phyloP scores from a whole-genome alignment of 495 filamentous ascomycete genomes.

The Lasiosphaeria hispida region DNA sequence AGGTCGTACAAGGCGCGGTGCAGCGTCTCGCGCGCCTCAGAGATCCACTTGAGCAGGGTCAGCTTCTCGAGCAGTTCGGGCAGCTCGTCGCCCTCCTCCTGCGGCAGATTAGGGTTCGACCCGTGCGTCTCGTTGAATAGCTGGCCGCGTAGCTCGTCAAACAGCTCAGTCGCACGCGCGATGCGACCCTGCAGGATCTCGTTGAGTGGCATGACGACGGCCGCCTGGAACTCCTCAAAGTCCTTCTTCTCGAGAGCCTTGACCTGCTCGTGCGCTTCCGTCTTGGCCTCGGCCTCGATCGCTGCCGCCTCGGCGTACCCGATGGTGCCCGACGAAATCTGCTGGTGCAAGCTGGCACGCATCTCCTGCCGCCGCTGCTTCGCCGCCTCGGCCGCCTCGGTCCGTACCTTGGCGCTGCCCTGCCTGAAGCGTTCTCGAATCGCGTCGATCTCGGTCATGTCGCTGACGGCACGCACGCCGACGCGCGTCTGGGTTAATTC shows the following conservation, averaged over 20 bases:
- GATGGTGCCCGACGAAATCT: constrained; percentile 72
- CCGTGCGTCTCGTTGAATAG: constrained; percentile 72
- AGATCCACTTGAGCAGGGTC: constrained; percentile 95
- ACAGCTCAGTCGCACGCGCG: constrained; percentile 58
- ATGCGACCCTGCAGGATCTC: constrained; percentile 67
- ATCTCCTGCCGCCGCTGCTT: constrained; percentile 44
- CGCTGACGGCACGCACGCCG: constrained; percentile 70
- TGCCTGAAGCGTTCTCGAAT: constrained; percentile 60
- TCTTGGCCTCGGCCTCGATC: constrained; percentile 65
- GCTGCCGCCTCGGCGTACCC: constrained; percentile 75
- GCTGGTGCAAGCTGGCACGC: constrained; percentile 63
- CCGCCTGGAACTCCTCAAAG: constrained; percentile 73
- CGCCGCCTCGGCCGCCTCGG: constrained; percentile 42
- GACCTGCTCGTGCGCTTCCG: constrained; percentile 58
- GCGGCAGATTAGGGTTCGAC: constrained; percentile 73
- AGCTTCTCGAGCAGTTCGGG: constrained; percentile 92
- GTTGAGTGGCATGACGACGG: constrained; percentile 74
- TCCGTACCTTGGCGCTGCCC: constrained; percentile 41
- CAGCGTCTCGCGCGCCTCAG: constrained; percentile 84
- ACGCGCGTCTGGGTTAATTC: constrained; percentile 75
- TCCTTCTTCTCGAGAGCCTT: constrained; percentile 65
- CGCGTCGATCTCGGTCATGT: constrained; percentile 67
- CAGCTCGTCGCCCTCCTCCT: constrained; percentile 93
- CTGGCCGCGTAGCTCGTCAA: constrained; percentile 66
- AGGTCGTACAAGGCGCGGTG: constrained; percentile 82